These are phyloP conservation scores for Tephrocybe rancida DNA, from an alignment of 768 basidiomycete species.

Conservation along the genomic window DNA sequence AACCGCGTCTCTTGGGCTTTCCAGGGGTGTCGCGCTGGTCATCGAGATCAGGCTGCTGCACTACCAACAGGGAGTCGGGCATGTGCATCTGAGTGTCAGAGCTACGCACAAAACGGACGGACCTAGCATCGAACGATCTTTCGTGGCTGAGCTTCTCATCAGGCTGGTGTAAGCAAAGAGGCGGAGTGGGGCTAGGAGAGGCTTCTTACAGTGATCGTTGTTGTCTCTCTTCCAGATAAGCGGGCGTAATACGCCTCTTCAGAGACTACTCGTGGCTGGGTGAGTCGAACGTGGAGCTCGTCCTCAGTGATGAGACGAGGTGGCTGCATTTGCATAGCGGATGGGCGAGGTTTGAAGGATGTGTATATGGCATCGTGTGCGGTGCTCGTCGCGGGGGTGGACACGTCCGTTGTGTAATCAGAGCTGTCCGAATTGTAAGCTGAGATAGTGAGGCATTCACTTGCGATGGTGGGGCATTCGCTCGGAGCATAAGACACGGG, in stretches of 20 bases:
- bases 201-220: neutral
- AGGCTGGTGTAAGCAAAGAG: too few species aligned
- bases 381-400: neutral
- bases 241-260: neutral
- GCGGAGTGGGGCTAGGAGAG: too few species aligned
- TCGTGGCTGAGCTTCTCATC: too few species aligned
- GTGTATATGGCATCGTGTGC: neutral
- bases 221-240: neutral
- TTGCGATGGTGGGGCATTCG: conserved; percentile 9
- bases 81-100: conserved; percentile 3
- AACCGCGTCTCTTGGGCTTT: conserved; percentile 8
- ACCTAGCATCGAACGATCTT: too few species aligned
- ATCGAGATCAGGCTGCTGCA: neutral
- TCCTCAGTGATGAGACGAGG: neutral
- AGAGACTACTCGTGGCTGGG: neutral
- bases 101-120: conserved; percentile 9
- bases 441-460: neutral
- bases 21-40: neutral
- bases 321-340: neutral
- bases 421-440: neutral
- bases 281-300: neutral
- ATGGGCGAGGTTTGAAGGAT: neutral
- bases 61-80: neutral
- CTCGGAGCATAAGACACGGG: conserved; percentile 13
- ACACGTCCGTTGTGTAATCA: neutral